Percentiles rank a stretch among this genome's conserved stretches.
Evolutionary conservation across 1,139 yeast species (phyloP).

Genomic region (Geotrichum citri-aurantii): DNA sequence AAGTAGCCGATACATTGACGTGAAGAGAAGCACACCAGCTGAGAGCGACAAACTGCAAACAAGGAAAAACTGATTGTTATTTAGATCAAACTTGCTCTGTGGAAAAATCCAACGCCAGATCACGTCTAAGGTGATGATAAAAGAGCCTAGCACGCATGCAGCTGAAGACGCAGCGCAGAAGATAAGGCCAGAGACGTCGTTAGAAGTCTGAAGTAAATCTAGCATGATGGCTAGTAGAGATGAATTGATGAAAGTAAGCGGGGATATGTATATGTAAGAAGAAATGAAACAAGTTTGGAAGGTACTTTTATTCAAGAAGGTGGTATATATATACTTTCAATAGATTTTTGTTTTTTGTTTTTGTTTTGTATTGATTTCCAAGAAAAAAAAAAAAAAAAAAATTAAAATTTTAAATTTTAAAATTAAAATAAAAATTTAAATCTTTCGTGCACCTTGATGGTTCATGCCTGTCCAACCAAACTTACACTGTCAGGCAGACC

Average conservation of each 20-base stretch:
- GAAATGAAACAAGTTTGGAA: background rate
- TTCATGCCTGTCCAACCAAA: background rate
- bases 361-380: background rate
- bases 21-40: constrained; percentile 61
- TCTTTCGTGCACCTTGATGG: background rate
- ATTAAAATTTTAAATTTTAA: too few species aligned
- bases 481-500: background rate
- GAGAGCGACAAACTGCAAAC: constrained; percentile 64
- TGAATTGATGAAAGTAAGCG: background rate
- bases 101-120: constrained; percentile 41
- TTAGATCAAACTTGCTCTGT: constrained; percentile 42
- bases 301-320: background rate
- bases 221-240: background rate
- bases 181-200: constrained; percentile 48
- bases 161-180: constrained; percentile 51
- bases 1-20: constrained; percentile 65
- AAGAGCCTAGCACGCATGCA: constrained; percentile 57
- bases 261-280: background rate
- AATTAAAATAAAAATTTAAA: too few species aligned
- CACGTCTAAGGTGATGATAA: constrained; percentile 49
- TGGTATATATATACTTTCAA: too few species aligned
- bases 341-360: background rate
- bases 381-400: background rate
- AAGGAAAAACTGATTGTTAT: constrained; percentile 55
- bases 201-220: constrained; percentile 9